Conservation (phyloP, 2,329 filamentous ascomycete species). For the Zymoseptoria ardabiliae region DNA sequence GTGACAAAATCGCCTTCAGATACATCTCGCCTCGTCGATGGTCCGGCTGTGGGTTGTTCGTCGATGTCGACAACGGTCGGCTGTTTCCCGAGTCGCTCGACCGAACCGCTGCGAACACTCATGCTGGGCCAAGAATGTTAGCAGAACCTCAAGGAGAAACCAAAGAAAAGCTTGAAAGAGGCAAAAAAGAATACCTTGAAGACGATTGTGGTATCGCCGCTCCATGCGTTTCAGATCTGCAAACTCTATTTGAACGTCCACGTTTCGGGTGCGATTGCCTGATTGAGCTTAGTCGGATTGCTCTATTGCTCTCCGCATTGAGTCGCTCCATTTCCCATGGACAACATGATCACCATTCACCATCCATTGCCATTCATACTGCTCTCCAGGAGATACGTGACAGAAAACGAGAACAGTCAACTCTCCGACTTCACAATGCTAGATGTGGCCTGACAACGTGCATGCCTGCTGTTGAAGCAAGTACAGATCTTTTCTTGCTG, state of each 20-base stretch:
- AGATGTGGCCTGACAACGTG: too few relatives aligned
- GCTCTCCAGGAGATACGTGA: too few relatives aligned
- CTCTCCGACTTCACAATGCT: too few relatives aligned
- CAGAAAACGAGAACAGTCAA: too few relatives aligned
- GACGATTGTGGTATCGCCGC: not conserved
- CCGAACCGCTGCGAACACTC: not conserved
- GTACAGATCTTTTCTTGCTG: not conserved
- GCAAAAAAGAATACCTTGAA: not conserved
- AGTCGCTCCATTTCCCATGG: not conserved
- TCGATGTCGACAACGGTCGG: not conserved
- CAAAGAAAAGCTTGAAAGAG: not conserved
- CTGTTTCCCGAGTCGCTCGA: not conserved
- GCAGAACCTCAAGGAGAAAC: not conserved
- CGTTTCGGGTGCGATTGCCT: not conserved
- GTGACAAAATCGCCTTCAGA: slow-evolving; percentile 23
- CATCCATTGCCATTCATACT: not conserved
- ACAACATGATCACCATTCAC: not conserved
- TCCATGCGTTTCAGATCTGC: not conserved
- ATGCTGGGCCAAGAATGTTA: not conserved
- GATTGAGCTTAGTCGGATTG: not conserved
- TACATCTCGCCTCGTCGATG: slow-evolving; percentile 1
- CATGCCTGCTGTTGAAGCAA: too few relatives aligned
- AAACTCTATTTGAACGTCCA: not conserved
- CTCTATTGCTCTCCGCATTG: not conserved
- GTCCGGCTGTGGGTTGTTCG: not conserved